Evolutionary conservation across 306 rosid genomes (phyloP), one percentile per base, ranked within the genome.

Genomic region (Begonia fuchsioides): DNA sequence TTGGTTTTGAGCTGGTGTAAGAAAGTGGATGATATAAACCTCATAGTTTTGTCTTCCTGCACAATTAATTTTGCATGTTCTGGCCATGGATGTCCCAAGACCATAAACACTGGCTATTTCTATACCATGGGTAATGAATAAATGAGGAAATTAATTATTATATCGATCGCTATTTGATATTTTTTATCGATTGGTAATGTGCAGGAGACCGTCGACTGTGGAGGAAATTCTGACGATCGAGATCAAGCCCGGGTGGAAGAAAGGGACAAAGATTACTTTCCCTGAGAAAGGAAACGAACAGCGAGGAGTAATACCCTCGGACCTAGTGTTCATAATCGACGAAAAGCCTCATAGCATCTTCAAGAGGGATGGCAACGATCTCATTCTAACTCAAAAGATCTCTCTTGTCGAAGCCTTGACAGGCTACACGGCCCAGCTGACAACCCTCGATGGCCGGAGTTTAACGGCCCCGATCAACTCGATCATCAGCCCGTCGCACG

Each of bases 161-260:
- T 1, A 26, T 4, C 8, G 5, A 26, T 26, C 35, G 5, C 7
- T 26, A 26, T 26, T 26, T 26, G 35, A 13, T 51, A 59, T 44
- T 38, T 17, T n/a, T 2, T 47, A 47, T 57, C 41, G 66, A n/a
- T 45, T 58, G 40, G 45, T 60, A 17, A 44, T 51, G 15, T 68
- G 49, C 64, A 86, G 96, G 81, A 78, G 72, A 49, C 54, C 87
- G 18, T 44, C 68, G 52, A 79, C 93, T 3, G 79, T 76, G 54
- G 93, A 90, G 87, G 95, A 84, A 69, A 72, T 79, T 63, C 70
- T 84, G 26, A 74, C 95, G 40, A 79, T 90, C 9, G 92, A 84
- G 73, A 81, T 88, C 75, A 78, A 79, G 77, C 95, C 90, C 11
- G 95, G 97, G 32, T 88, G 97, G 97, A 90, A 90, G 83, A 90